Percentiles rank a stretch among this genome's conserved stretches.
These are phyloP conservation scores for Gossypium ekmanianum DNA, from an alignment of 345 rosid species.

Conservation along the genomic window DNA sequence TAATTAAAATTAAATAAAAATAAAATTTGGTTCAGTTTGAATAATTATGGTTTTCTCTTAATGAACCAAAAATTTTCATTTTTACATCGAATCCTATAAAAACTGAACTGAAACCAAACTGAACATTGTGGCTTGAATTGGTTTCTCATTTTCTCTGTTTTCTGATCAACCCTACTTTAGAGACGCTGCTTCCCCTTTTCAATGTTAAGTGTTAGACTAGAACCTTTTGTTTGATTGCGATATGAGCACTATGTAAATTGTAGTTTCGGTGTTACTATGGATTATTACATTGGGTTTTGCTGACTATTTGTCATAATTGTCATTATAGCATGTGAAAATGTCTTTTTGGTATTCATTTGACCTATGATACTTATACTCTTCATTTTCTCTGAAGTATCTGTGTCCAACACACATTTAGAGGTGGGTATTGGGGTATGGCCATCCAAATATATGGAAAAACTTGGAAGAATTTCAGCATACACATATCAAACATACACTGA, in stretches of 20 bases:
- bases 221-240: neutral
- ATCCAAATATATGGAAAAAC: neutral
- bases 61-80: neutral
- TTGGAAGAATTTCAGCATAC: neutral
- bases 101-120: neutral
- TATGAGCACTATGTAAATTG: neutral
- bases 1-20: neutral
- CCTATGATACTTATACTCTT: neutral
- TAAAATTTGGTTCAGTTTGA: neutral
- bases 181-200: neutral
- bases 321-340: neutral
- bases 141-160: neutral
- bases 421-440: neutral
- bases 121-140: neutral
- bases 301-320: neutral
- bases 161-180: neutral
- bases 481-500: neutral
- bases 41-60: neutral
- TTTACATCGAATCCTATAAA: neutral
- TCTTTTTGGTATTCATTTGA: neutral
- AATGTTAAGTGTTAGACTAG: slow-evolving; percentile 1
- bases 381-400: neutral
- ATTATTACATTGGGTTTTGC: neutral
- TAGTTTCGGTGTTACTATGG: neutral
- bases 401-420: neutral